Percentiles rank a stretch among this genome's conserved stretches.
These are phyloP conservation scores for Lolium multiflorum DNA, from an alignment of 176 grass and related monocot species.

Conservation along the genomic window DNA sequence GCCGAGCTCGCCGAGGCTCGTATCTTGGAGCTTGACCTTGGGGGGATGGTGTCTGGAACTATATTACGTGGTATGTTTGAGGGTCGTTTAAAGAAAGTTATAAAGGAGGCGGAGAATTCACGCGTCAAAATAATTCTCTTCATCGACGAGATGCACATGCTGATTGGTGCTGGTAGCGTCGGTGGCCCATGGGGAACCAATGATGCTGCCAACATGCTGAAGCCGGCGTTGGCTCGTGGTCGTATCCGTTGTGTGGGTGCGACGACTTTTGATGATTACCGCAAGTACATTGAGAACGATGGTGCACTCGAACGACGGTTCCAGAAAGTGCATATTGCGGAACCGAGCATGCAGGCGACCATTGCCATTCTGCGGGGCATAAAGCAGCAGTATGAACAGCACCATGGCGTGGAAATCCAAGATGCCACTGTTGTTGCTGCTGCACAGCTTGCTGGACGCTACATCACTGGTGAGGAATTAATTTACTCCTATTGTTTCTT, in stretches of 20 bases:
- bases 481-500: not conserved
- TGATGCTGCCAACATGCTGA: slow-evolving; percentile 25
- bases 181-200: not conserved
- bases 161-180: not conserved
- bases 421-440: slow-evolving; percentile 15
- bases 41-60: not conserved
- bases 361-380: not conserved
- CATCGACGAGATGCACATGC: slow-evolving; percentile 23
- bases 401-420: slow-evolving; percentile 21
- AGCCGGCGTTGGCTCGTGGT: slow-evolving; percentile 2
- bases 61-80: not conserved
- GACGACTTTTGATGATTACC: slow-evolving; percentile 20
- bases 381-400: slow-evolving; percentile 7
- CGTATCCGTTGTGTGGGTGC: slow-evolving; percentile 6
- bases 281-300: slow-evolving; percentile 16
- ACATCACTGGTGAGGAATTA: slow-evolving; percentile 14
- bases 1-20: not conserved
- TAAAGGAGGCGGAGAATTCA: not conserved
- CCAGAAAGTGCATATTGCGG: not conserved
- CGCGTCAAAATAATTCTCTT: not conserved
- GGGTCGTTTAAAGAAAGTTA: not conserved
- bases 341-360: not conserved
- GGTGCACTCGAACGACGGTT: not conserved
- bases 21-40: not conserved
- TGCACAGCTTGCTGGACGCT: not conserved